Evolutionary conservation across 768 basidiomycete species (phyloP).

Genomic region (Tulasnella sp.): DNA sequence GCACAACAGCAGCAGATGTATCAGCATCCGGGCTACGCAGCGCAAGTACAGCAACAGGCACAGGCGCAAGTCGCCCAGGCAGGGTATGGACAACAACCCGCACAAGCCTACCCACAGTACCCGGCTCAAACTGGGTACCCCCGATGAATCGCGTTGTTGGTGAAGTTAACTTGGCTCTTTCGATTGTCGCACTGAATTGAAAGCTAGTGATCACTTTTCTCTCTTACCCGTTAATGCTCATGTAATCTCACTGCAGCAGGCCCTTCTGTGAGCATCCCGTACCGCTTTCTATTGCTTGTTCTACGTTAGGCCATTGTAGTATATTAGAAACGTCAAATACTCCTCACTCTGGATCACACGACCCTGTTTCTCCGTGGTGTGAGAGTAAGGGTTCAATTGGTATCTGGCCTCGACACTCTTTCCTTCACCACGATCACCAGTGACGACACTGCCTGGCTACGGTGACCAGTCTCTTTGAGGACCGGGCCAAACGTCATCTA

Average conservation of each 20-base stretch:
- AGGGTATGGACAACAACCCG: constrained; percentile 25
- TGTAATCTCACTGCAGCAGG: not conserved
- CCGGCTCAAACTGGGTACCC: not conserved
- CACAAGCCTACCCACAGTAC: constrained; percentile 25
- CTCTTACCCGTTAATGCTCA: not conserved
- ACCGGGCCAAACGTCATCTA: too few species aligned
- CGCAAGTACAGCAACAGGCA: constrained; percentile 31
- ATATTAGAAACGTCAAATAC: too few species aligned
- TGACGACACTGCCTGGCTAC: too few species aligned
- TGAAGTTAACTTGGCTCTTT: not conserved
- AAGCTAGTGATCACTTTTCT: not conserved
- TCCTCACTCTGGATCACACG: too few species aligned
- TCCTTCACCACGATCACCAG: too few species aligned
- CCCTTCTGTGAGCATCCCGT: not conserved
- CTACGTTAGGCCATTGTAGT: too few species aligned
- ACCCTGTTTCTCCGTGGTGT: too few species aligned
- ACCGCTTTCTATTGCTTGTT: too few species aligned
- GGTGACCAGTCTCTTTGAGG: too few species aligned
- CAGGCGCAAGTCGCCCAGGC: constrained; percentile 32
- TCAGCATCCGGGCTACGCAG: constrained; percentile 20
- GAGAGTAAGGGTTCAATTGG: too few species aligned
- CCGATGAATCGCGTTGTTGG: not conserved
- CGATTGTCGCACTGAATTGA: not conserved
- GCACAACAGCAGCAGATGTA: not conserved
- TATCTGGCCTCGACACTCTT: too few species aligned